Base-by-base conservation (phyloP, 2,329 filamentous ascomycete genomes). In the Trichophyton simii region DNA sequence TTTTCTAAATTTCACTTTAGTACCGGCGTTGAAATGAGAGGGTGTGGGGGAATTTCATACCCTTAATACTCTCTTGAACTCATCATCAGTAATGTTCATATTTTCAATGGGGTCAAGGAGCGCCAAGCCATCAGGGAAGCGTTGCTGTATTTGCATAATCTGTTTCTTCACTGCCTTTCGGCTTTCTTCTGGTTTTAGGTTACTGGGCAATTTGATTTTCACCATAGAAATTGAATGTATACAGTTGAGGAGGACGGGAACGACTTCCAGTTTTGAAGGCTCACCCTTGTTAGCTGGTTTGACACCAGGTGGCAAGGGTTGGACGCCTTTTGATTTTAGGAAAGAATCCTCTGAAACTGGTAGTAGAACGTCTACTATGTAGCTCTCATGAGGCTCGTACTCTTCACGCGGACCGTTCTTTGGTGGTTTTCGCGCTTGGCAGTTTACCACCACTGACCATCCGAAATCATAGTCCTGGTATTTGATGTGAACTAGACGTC, bases 21-120 rank as follows among this genome's bases (percentile, higher is more conserved):
- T 72, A 66, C 20, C 8, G 1, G 11, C 11, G 15, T n/a, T n/a
- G 11, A 3, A 52, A 13, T 20, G 60, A 38, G 36, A 20, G 7
- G 9, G n/a, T 3, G 34, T 38, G 20, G 36, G 15, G 9, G 6
- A 3, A 15, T 28, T 25, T 69, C 79, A 68, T 76, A 82, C 81
- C 68, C 84, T 76, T 11, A 97, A 82, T 3, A 96, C 83, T 72
- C 91, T 90, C 79, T 95, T 96, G 78, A 99, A 97, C 0, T 85
- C 86, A 0, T 96, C 91, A 69, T 97, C 94, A 3, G 81, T 87
- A 69, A 99, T 97, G 31, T 85, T 83, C 94, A 99, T 97, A 70
- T 96, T 91, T 73, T 97, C 91, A 44, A 99, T 87, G 0, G 94
- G 94, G 69, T 99, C 94, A 18, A 99, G 77, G 5, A 91, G 80